Conservation (phyloP, 306 rosid species). For the Neltuma alba region DNA sequence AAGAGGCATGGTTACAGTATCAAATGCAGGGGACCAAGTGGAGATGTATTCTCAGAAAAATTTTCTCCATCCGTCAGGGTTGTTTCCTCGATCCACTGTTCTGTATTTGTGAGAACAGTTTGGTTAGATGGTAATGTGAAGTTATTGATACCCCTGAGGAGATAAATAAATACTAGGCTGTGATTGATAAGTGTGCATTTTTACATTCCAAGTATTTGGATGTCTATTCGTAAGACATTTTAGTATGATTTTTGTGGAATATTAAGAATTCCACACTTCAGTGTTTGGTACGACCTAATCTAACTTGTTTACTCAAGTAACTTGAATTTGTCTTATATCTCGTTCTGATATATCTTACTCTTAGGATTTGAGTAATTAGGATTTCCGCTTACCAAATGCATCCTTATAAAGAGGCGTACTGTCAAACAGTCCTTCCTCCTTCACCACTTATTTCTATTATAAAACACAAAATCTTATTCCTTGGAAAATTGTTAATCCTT, state of each 20-base stretch:
- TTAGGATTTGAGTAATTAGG: background rate
- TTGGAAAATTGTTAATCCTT: background rate
- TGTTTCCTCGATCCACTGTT: conserved; percentile 46
- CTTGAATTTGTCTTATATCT: background rate
- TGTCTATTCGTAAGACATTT: background rate
- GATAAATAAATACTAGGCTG: background rate
- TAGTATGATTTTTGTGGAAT: background rate
- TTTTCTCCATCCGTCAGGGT: conserved; percentile 64
- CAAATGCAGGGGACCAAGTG: conserved; percentile 69
- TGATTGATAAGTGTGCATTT: background rate
- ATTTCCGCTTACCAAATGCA: background rate
- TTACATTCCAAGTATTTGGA: background rate
- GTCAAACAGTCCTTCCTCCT: background rate
- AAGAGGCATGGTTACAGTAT: conserved; percentile 91
- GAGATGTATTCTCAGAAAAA: conserved; percentile 68
- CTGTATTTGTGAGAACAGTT: background rate
- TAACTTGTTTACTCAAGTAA: background rate
- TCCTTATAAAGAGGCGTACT: background rate
- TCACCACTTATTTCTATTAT: background rate
- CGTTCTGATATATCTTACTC: background rate
- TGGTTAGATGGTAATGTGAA: background rate
- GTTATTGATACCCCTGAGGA: background rate
- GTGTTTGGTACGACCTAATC: background rate
- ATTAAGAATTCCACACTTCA: background rate
- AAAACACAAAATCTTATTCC: background rate